Evolutionary conservation across 2,329 filamentous ascomycete species (phyloP).

Genomic region (Magnaporthiopsis poae): DNA sequence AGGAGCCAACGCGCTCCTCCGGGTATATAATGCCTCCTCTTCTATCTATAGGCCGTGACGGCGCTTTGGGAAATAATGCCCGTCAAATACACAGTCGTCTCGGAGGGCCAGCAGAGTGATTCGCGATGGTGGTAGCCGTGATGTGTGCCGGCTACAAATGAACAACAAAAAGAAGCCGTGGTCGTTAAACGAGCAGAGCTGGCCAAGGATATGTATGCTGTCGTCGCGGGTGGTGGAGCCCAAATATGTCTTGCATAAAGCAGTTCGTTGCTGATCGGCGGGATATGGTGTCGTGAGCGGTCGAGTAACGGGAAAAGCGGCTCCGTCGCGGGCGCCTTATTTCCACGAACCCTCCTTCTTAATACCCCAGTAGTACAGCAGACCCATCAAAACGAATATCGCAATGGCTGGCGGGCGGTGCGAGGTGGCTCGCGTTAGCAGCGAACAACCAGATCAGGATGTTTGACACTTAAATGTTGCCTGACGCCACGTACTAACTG

Average conservation of each 20-base stretch:
- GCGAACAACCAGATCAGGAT: no score
- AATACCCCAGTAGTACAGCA: conserved; percentile 6
- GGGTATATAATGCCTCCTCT: neutral
- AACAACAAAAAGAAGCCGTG: neutral
- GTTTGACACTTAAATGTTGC: no score
- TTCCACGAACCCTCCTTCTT: conserved; percentile 7
- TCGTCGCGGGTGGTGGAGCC: neutral
- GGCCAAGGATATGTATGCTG: neutral
- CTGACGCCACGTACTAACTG: neutral
- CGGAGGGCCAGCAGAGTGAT: neutral
- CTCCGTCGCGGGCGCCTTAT: neutral
- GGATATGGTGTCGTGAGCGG: neutral
- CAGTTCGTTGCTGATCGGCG: no score
- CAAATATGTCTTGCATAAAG: no score
- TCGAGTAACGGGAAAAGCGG: neutral
- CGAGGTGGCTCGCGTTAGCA: neutral
- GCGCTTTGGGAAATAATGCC: no score
- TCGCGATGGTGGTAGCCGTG: no score
- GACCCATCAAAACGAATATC: conserved; percentile 2
- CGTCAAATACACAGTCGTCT: no score
- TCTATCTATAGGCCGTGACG: neutral
- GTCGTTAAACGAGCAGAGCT: neutral
- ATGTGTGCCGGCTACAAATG: neutral
- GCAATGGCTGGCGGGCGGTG: neutral
- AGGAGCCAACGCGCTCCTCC: neutral